Evolutionary conservation across 169 alveolate species (phyloP).

Genomic region (Plasmodium vivax): DNA sequence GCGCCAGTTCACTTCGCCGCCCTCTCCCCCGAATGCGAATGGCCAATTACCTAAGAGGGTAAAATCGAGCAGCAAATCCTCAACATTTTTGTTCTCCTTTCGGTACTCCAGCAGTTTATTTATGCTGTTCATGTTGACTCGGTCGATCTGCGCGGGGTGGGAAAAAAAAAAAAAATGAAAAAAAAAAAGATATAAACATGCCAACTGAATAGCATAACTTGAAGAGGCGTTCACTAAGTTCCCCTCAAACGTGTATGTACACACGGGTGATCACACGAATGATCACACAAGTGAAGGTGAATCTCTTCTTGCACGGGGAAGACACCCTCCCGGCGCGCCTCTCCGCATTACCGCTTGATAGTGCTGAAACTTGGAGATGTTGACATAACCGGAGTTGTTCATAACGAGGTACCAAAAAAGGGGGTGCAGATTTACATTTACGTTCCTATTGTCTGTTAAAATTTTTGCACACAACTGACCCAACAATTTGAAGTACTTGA

Average conservation of each 20-base stretch:
- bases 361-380: slow-evolving; percentile 61
- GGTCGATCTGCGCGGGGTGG: slow-evolving; percentile 12
- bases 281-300: no score
- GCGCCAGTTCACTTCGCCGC: not conserved
- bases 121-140: slow-evolving; percentile 71
- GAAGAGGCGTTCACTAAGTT: not conserved
- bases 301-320: not conserved
- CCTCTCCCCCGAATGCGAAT: not conserved
- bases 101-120: slow-evolving; percentile 66
- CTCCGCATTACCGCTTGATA: slow-evolving; percentile 62
- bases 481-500: slow-evolving; percentile 77
- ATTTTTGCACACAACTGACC: slow-evolving; percentile 83
- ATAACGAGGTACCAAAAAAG: slow-evolving; percentile 80
- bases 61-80: slow-evolving; percentile 69
- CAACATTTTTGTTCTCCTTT: slow-evolving; percentile 54
- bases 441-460: slow-evolving; percentile 77
- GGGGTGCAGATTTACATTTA: slow-evolving; percentile 78
- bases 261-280: not conserved
- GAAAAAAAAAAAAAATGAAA: not conserved
- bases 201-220: not conserved
- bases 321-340: not conserved
- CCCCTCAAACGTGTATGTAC: not conserved
- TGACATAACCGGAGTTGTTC: slow-evolving; percentile 71
- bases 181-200: not conserved
- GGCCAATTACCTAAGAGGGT: slow-evolving; percentile 48